Base-by-base conservation (phyloP, 106 monocot species). In the Agapanthus africanus region DNA sequence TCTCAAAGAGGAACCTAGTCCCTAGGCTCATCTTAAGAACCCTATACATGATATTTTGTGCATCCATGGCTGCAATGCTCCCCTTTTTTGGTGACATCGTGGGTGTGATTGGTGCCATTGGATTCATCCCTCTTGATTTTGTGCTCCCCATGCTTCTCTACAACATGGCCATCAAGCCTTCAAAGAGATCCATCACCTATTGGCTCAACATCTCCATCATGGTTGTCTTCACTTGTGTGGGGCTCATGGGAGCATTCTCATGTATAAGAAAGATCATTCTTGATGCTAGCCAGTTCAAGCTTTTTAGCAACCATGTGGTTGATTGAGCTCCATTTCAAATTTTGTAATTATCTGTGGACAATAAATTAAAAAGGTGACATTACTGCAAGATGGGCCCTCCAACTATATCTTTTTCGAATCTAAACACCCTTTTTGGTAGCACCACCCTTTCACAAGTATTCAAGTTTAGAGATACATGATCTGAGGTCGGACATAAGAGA, bases 61-160 rank as follows among this genome's bases (percentile, higher is more conserved):
- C 65, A 0, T 85, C n/a, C n/a, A 70, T 93, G 77, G 88, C 88
- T 0, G 86, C 86, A 4, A 86, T 89, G 88, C 81, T 93, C 16
- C 88, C 88, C 11, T 93, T 88, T 71, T 88, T 89, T n/a, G 93
- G 93, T 6, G 89, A 93, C 68, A 84, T 93, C 11, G 71, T 84
- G 10, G 83, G 78, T 0, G 93, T 88, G 14, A 72, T 86, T 1
- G 88, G 86, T 7, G 88, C 88, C 10, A 70, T 86, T 8, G 93
- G 88, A 7, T 93, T 93, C 79, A 86, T 93, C 68, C 89, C 93
- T n/a, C 83, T 93, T 3, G 93, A 89, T 62, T 93, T 93, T 74
- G 54, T 93, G 2, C 93, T 93, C 52, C 88, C 88, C 19, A 81
- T 93, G 83, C 74, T 80, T 27, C 66, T 93, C 11, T 93, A 84